Evolutionary conservation across 2,329 filamentous ascomycete species (phyloP).

Genomic region (Chaetomium sp.): DNA sequence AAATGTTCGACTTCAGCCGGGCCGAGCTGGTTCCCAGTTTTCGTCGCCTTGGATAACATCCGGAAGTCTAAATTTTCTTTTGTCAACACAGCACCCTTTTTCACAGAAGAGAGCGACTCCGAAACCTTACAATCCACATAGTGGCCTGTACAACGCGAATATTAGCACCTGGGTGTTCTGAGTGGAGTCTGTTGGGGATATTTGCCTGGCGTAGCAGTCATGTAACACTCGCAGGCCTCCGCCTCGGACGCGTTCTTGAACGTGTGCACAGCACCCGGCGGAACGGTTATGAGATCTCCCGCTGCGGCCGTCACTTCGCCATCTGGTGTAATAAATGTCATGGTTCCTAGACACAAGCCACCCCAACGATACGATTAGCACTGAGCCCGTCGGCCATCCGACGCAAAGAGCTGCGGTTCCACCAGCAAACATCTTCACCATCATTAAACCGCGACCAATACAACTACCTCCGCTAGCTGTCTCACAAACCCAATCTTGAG

Average conservation of each 20-base stretch:
- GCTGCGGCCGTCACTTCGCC: slow-evolving; percentile 26
- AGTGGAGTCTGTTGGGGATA: neutral
- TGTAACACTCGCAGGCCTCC: slow-evolving; percentile 31
- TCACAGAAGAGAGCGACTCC: neutral
- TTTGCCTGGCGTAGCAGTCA: slow-evolving; percentile 32
- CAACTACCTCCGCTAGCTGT: no score
- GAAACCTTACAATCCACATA: slow-evolving; percentile 33
- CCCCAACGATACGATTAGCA: neutral
- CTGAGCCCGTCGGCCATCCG: no score
- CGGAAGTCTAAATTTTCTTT: slow-evolving; percentile 27
- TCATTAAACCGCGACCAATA: no score
- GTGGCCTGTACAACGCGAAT: slow-evolving; percentile 21
- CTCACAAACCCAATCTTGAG: no score
- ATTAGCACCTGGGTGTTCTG: neutral
- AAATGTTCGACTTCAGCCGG: slow-evolving; percentile 27
- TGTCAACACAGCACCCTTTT: slow-evolving; percentile 1
- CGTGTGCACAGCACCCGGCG: slow-evolving; percentile 32
- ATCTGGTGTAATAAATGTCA: slow-evolving; percentile 30
- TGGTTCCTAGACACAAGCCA: slow-evolving; percentile 19
- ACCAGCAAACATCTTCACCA: no score
- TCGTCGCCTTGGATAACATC: slow-evolving; percentile 28
- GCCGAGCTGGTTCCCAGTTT: slow-evolving; percentile 24
- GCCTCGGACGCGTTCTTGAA: slow-evolving; percentile 31
- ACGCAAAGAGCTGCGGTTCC: no score
- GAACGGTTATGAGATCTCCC: slow-evolving; percentile 32